Percentiles rank a stretch among this genome's conserved stretches.
Conservation (phyloP, 495 filamentous ascomycete species). For the Hypomontagnella submonticulosa region DNA sequence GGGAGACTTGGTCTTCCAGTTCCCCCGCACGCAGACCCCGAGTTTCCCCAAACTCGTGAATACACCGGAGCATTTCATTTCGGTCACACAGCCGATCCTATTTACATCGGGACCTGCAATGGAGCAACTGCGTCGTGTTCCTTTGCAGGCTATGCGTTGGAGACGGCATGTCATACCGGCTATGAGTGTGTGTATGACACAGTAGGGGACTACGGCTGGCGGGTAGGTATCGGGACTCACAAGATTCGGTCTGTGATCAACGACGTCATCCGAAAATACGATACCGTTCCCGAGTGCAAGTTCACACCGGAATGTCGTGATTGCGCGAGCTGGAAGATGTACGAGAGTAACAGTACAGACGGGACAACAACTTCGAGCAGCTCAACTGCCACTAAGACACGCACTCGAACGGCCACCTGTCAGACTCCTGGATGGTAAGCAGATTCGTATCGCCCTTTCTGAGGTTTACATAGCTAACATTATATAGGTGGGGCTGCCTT, state of each 20-base stretch:
- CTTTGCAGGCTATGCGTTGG: constrained; percentile 93
- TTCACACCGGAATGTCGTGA: constrained; percentile 83
- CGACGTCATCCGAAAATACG: constrained; percentile 85
- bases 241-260: constrained; percentile 85
- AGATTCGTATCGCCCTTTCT: background rate
- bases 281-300: constrained; percentile 77
- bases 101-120: constrained; percentile 95
- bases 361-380: constrained; percentile 69
- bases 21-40: constrained; percentile 79
- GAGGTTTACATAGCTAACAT: constrained; percentile 9
- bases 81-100: constrained; percentile 93
- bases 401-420: constrained; percentile 83
- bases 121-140: constrained; percentile 87
- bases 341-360: constrained; percentile 86
- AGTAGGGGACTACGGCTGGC: constrained; percentile 88
- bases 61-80: constrained; percentile 90
- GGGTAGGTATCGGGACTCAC: constrained; percentile 85
- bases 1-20: constrained; percentile 85
- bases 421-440: constrained; percentile 81
- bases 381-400: constrained; percentile 67
- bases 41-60: constrained; percentile 72
- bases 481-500: constrained; percentile 69
- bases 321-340: constrained; percentile 94
- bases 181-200: constrained; percentile 90
- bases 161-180: constrained; percentile 90